Evolutionary conservation across 192 early-diverging fungal species (phyloP).

Genomic region (Lobosporangium transversale): DNA sequence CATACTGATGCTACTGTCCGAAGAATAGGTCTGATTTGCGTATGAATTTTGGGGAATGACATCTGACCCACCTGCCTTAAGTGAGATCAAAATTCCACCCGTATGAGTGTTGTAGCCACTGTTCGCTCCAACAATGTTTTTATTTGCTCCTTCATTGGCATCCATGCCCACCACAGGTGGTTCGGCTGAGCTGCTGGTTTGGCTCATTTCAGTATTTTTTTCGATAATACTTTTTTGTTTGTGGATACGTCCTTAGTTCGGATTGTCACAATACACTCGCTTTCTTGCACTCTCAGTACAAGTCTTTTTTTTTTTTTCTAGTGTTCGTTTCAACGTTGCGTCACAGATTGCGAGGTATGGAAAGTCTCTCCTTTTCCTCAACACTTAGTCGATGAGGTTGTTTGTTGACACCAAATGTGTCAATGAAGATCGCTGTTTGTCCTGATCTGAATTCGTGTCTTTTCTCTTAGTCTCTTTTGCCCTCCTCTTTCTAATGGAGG

Average conservation of each 20-base stretch:
- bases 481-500: too few relatives aligned
- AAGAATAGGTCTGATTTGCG: too few relatives aligned
- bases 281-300: background rate
- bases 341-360: too few relatives aligned
- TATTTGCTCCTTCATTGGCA: background rate
- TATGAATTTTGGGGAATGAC: background rate
- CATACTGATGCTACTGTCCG: background rate
- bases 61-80: conserved; percentile 6
- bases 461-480: background rate
- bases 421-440: too few relatives aligned
- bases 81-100: conserved; percentile 12
- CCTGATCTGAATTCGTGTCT: too few relatives aligned
- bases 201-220: conserved; percentile 4
- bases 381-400: too few relatives aligned
- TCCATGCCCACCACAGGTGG: background rate
- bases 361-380: too few relatives aligned
- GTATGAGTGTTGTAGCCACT: background rate
- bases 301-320: too few relatives aligned
- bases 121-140: background rate
- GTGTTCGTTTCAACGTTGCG: too few relatives aligned
- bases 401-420: too few relatives aligned
- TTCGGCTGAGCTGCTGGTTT: background rate
- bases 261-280: background rate
- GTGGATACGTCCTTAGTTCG: background rate
- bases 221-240: background rate